Percentiles rank a stretch among this genome's conserved stretches.
phyloP scores from a whole-genome alignment of 2,329 filamentous ascomycete genomes.

The Fusarium siculi region DNA sequence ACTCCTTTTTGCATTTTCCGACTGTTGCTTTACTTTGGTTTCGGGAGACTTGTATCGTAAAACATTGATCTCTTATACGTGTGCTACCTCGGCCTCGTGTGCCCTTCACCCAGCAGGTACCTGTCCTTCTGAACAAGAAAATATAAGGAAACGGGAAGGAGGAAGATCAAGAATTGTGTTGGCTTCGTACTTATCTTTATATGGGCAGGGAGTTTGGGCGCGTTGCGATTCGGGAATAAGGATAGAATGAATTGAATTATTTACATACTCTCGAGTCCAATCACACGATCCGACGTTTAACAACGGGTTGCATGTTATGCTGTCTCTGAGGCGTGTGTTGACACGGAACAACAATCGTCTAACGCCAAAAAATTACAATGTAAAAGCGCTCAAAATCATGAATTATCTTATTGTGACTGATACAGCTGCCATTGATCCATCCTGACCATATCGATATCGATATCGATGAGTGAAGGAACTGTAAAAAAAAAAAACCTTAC shows the following conservation, averaged over 20 bases:
- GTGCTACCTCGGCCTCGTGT: constrained; percentile 1
- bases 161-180: constrained; percentile 22
- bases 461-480: constrained; percentile 6
- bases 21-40: constrained; percentile 10
- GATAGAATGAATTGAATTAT: constrained; percentile 40
- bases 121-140: constrained; percentile 6
- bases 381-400: constrained; percentile 28
- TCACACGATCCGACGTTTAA: background rate
- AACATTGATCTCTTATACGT: constrained; percentile 1
- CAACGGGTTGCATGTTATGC: background rate
- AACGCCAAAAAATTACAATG: background rate
- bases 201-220: constrained; percentile 42
- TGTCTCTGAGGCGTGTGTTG: background rate
- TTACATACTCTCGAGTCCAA: background rate
- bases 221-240: constrained; percentile 25
- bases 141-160: constrained; percentile 11
- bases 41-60: constrained; percentile 13
- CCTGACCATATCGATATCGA: constrained; percentile 14
- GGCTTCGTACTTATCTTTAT: constrained; percentile 37
- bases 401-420: constrained; percentile 31
- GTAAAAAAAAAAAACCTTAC: background rate
- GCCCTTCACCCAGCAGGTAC: background rate
- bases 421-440: constrained; percentile 24
- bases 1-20: constrained; percentile 19
- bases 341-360: too few relatives aligned